Evolutionary conservation across 2,329 filamentous ascomycete genomes (phyloP).

Genomic region (Aspergillus felis): DNA sequence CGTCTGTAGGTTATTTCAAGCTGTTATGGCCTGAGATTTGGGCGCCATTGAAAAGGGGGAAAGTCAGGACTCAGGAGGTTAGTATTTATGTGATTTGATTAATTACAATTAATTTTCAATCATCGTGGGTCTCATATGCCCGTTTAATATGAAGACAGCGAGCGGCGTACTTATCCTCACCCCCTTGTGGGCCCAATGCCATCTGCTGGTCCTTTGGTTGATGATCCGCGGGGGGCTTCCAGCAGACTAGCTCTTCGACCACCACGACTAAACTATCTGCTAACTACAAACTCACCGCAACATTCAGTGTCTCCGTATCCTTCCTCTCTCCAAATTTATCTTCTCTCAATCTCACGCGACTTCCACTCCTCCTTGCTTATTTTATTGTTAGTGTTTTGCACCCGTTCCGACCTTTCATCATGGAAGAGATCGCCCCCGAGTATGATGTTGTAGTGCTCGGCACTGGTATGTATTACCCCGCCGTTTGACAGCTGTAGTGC

Average conservation of each 20-base stretch:
- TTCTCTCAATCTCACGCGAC: constrained; percentile 11
- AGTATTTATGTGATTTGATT: background rate
- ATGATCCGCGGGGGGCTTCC: constrained; percentile 18
- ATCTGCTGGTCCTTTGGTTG: constrained; percentile 5
- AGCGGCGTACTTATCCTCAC: background rate
- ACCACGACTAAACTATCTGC: background rate
- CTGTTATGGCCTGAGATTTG: background rate
- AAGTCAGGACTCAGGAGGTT: background rate
- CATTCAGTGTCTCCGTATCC: constrained; percentile 1
- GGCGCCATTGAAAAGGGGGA: background rate
- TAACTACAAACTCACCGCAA: background rate
- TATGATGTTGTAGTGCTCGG: constrained; percentile 99
- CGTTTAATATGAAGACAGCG: background rate
- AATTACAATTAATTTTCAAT: background rate
- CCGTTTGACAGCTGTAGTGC: constrained; percentile 25
- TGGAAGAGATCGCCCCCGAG: constrained; percentile 98
- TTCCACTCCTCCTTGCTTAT: constrained; percentile 10
- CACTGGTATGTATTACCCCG: constrained; percentile 68
- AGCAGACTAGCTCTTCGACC: background rate
- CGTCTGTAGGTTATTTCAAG: background rate
- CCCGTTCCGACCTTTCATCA: constrained; percentile 44
- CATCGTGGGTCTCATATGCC: background rate
- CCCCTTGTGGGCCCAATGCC: background rate
- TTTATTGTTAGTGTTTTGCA: constrained; percentile 2
- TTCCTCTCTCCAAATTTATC: constrained; percentile 10